Evolutionary conservation across 1,284 basidiomycete genomes (phyloP), one percentile per base, ranked within the genome.

Genomic region (Cutaneotrichosporon cyanovorans): DNA sequence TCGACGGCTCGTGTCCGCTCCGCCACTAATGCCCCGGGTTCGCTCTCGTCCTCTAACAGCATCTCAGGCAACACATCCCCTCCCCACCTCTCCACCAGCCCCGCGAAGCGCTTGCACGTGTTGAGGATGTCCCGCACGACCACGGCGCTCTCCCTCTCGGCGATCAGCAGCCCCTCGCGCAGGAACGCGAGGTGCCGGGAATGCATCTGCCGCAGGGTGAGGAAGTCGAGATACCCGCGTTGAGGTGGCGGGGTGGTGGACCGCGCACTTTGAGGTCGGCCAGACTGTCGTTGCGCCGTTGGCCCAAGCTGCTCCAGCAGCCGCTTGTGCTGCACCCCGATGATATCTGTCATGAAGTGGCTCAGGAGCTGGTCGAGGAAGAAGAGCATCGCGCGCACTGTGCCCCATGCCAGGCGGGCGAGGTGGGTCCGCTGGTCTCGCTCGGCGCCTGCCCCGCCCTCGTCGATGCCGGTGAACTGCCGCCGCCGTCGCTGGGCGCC

Each of bases 261-360:
- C 6, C 35, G 23, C 37, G 37, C 38, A 14, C 28, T 37, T 16
- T 33, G 10, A 11, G 47, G 41, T n/a, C 15, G 21, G 18, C 19
- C 36, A 8, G 21, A 16, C 30, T 2, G 22, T 4, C 18, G 12
- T 19, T 30, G 46, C 3, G 38, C 38, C n/a, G 37, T 38, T 28
- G n/a, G 21, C 10, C 60, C 54, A 5, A 71, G 50, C 35, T 64
- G 53, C 18, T 57, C 57, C 4, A 67, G 50, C 10, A 69, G 51
- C 3, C 57, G 49, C 5, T 46, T 72, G 62, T 84, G 90, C 65
- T 93, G 88, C 14, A 83, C 80, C 50, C 91, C 89, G 23, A 92
- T 78, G 7, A 93, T 87, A 57, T 93, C 89, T 55, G 80, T 85
- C 85, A 89, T 87, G 52, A 87, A 78, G 66, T 91, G 89, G 7